phyloP scores from a whole-genome alignment of 202 grass and related monocot genomes.

The Schoenoplectus tabernaemontani region DNA sequence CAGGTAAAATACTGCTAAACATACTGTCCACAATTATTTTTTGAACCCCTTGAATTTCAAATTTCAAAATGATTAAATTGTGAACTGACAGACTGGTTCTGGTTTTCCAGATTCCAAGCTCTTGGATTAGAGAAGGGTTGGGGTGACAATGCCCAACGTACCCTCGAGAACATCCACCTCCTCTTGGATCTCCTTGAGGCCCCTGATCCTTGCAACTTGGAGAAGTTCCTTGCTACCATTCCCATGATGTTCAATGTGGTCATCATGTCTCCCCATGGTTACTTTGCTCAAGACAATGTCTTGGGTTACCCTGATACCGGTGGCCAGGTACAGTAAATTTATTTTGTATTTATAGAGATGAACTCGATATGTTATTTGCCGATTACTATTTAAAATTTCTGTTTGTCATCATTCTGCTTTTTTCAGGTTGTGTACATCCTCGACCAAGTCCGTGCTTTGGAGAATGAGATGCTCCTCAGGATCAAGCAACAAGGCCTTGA shows the following conservation, averaged over 20 bases:
- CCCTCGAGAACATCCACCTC: conserved; percentile 57
- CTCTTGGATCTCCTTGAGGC: conserved; percentile 89
- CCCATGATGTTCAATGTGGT: conserved; percentile 93
- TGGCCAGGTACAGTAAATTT: conserved; percentile 43
- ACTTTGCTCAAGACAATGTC: conserved; percentile 93
- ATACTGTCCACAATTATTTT: background rate
- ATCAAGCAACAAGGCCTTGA: conserved; percentile 95
- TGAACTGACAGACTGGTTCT: background rate
- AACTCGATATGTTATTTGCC: background rate
- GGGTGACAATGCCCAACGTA: conserved; percentile 67
- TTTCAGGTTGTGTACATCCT: conserved; percentile 81
- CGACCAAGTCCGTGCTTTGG: conserved; percentile 87
- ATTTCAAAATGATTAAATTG: background rate
- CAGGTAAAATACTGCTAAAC: conserved; percentile 31
- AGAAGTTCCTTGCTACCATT: conserved; percentile 78
- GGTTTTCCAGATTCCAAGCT: conserved; percentile 62
- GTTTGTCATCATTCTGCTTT: background rate
- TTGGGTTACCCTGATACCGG: conserved; percentile 88
- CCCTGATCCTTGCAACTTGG: conserved; percentile 72
- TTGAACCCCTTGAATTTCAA: background rate
- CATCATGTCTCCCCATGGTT: conserved; percentile 84
- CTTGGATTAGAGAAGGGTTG: conserved; percentile 89
- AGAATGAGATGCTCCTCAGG: conserved; percentile 91
- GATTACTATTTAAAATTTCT: conserved; percentile 19
- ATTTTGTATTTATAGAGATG: background rate